Conservation (phyloP, 1,284 basidiomycete genomes). For the Heterobasidion occidentale region DNA sequence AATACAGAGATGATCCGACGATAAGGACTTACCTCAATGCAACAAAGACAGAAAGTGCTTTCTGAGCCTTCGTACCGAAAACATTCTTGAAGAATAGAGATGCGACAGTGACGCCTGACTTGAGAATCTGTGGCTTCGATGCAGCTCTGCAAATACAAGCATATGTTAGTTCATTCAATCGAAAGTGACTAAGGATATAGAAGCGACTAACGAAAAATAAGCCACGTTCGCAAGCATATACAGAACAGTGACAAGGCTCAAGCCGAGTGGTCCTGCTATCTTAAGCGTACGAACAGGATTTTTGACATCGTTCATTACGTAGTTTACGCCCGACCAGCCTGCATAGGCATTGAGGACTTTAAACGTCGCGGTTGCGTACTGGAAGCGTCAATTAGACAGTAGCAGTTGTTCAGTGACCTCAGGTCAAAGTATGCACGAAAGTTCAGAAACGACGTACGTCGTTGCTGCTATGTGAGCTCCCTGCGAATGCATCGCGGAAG, state of each 20-base stretch:
- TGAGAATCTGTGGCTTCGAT: conserved; percentile 35
- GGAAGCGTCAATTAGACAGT: background rate
- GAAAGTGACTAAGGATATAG: background rate
- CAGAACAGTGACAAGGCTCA: conserved; percentile 35
- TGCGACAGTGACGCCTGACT: conserved; percentile 41
- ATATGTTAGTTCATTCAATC: too few relatives aligned
- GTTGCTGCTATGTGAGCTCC: conserved; percentile 36
- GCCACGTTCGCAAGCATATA: conserved; percentile 48
- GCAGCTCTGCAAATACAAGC: conserved; percentile 20
- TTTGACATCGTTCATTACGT: conserved; percentile 47
- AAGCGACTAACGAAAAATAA: conserved; percentile 33
- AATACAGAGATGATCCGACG: background rate
- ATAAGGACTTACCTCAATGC: conserved; percentile 35
- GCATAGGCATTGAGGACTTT: conserved; percentile 49
- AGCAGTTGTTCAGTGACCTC: background rate
- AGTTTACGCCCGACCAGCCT: conserved; percentile 48
- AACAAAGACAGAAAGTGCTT: conserved; percentile 42
- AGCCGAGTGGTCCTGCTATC: conserved; percentile 45
- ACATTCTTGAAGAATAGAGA: conserved; percentile 47
- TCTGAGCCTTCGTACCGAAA: conserved; percentile 38
- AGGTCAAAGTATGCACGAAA: background rate
- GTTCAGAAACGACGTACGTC: conserved; percentile 21
- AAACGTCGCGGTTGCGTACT: conserved; percentile 53
- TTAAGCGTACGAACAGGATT: conserved; percentile 44
- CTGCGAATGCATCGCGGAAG: conserved; percentile 40